These are phyloP conservation scores for Trichosanthes truncata DNA, from an alignment of 306 rosid species.

Conservation along the genomic window DNA sequence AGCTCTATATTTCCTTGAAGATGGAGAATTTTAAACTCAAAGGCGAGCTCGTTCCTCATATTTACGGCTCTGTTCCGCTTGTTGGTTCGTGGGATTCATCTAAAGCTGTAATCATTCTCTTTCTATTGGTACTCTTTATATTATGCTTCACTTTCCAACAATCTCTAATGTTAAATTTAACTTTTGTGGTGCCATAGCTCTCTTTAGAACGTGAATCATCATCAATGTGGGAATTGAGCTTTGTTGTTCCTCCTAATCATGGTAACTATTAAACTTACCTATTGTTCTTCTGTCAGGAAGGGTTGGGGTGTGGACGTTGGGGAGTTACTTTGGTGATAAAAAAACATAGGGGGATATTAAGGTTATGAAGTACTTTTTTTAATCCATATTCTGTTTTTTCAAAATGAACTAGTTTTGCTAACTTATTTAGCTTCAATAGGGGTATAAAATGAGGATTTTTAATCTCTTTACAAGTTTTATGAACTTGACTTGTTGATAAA, in stretches of 20 bases:
- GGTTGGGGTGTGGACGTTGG: not conserved
- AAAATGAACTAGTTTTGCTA: not conserved
- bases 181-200: slow-evolving; percentile 34
- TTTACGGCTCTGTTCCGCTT: slow-evolving; percentile 83
- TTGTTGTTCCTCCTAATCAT: slow-evolving; percentile 96
- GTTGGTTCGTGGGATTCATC: slow-evolving; percentile 90
- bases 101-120: slow-evolving; percentile 51
- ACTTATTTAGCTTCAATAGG: not conserved
- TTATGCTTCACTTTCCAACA: not conserved
- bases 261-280: slow-evolving; percentile 34
- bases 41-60: slow-evolving; percentile 79
- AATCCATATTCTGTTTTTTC: not conserved
- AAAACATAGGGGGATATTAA: not conserved
- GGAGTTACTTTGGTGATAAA: not conserved
- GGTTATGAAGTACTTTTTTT: not conserved
- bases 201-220: slow-evolving; percentile 86
- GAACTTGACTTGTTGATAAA: not conserved
- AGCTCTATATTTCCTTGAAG: slow-evolving; percentile 81
- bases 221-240: slow-evolving; percentile 96
- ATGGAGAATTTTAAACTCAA: slow-evolving; percentile 81
- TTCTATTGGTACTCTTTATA: not conserved
- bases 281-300: not conserved
- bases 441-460: not conserved
- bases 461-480: not conserved
- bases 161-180: not conserved